phyloP scores from a whole-genome alignment of 345 rosid genomes.

The Barbarea vulgaris region DNA sequence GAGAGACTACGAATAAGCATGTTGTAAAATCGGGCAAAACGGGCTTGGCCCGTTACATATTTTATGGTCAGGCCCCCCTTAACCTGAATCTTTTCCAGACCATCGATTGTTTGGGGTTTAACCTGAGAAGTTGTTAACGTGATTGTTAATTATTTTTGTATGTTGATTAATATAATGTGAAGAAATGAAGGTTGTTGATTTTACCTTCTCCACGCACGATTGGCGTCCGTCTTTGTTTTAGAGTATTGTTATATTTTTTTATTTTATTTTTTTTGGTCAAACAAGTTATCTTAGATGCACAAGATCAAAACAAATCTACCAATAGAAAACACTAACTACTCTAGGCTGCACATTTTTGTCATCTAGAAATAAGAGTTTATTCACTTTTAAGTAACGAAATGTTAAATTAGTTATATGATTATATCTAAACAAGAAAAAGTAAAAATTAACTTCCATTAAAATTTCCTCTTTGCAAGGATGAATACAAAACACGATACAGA shows the following conservation, averaged over 20 bases:
- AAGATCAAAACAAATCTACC: not conserved
- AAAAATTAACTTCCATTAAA: not conserved
- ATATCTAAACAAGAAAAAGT: not conserved
- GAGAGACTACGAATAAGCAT: not conserved
- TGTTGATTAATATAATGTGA: no score
- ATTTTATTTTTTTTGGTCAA: no score
- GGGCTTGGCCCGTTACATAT: not conserved
- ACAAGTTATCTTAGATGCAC: no score
- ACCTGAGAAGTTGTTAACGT: no score
- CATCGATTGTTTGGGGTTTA: no score
- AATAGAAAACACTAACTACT: not conserved
- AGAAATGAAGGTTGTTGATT: no score
- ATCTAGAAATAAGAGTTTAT: not conserved
- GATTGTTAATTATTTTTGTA: no score
- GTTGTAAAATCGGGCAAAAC: not conserved
- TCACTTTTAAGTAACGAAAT: not conserved
- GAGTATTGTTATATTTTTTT: not conserved
- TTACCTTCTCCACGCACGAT: not conserved
- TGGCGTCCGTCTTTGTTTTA: not conserved
- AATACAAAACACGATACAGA: slow-evolving; percentile 9
- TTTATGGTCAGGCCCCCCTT: not conserved
- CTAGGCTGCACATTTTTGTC: not conserved
- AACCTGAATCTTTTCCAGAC: not conserved
- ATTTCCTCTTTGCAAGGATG: not conserved
- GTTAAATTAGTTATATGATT: not conserved